Percentiles rank a stretch among this genome's conserved stretches.
These are phyloP conservation scores for Lactifluus rugatus DNA, from an alignment of 768 basidiomycete species.

Conservation along the genomic window DNA sequence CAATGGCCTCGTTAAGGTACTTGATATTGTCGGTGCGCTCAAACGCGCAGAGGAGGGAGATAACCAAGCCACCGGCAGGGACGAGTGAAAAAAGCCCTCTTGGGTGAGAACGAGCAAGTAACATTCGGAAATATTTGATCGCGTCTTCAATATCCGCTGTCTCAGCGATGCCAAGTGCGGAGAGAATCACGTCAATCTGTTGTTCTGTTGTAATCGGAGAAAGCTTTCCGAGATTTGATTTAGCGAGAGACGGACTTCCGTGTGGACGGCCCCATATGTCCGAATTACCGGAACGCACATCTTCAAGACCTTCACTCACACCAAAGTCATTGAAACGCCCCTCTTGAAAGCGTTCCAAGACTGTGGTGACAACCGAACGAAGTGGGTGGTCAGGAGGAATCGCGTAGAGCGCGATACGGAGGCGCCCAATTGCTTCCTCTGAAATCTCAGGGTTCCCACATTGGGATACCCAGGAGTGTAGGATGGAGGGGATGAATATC, in stretches of 20 bases:
- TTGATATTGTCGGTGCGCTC: not conserved
- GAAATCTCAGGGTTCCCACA: not conserved
- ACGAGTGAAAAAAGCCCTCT: not conserved
- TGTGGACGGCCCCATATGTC: not conserved
- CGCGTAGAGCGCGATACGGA: not conserved
- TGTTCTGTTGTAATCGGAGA: not conserved
- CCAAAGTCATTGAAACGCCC: not conserved
- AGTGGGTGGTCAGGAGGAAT: not conserved
- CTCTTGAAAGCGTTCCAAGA: not conserved
- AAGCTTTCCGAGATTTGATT: not conserved
- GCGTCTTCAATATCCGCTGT: not conserved
- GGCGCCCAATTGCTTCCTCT: not conserved
- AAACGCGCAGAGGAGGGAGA: not conserved
- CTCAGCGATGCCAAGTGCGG: not conserved
- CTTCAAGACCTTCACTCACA: not conserved
- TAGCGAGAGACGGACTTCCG: not conserved
- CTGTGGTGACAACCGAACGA: not conserved
- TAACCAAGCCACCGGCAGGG: not conserved
- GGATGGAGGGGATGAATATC: not conserved
- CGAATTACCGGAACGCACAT: not conserved
- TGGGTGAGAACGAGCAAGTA: not conserved
- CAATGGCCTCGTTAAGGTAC: not conserved
- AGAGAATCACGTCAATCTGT: not conserved
- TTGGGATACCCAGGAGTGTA: not conserved
- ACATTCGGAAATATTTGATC: not conserved